These are phyloP conservation scores for Saccharomyces jurei DNA, from an alignment of 805 yeast species.

Conservation along the genomic window DNA sequence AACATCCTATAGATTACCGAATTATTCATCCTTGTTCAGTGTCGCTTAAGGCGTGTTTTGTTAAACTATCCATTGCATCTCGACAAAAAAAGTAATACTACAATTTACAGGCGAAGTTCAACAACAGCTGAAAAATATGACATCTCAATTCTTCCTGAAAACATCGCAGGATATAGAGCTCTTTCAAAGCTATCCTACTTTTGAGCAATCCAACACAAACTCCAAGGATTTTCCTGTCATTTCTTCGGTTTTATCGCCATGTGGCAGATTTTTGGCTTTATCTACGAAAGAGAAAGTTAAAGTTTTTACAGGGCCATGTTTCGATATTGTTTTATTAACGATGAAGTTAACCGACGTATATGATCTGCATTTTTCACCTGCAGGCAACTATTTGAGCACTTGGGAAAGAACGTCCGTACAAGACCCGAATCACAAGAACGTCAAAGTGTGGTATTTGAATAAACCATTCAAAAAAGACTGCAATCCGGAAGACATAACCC, in stretches of 20 bases:
- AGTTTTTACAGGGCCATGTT: constrained; percentile 23
- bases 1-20: neutral
- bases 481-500: constrained; percentile 3
- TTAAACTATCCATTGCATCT: neutral
- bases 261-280: constrained; percentile 30
- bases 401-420: constrained; percentile 84
- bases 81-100: neutral
- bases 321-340: constrained; percentile 15
- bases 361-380: constrained; percentile 83
- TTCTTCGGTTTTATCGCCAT: constrained; percentile 28
- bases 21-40: neutral
- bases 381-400: constrained; percentile 70
- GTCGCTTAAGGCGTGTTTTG: neutral
- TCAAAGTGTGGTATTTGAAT: constrained; percentile 60
- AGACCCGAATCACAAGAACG: constrained; percentile 70
- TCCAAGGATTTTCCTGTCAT: constrained; percentile 14
- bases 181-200: constrained; percentile 30
- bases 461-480: constrained; percentile 34
- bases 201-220: constrained; percentile 20
- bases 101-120: neutral
- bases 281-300: constrained; percentile 23
- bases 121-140: constrained; percentile 28
- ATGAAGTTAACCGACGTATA: constrained; percentile 52
- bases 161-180: constrained; percentile 30
- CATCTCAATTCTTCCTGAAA: constrained; percentile 30